These are phyloP conservation scores for Ceriops decandra DNA, from an alignment of 345 rosid genomes.

Conservation along the genomic window DNA sequence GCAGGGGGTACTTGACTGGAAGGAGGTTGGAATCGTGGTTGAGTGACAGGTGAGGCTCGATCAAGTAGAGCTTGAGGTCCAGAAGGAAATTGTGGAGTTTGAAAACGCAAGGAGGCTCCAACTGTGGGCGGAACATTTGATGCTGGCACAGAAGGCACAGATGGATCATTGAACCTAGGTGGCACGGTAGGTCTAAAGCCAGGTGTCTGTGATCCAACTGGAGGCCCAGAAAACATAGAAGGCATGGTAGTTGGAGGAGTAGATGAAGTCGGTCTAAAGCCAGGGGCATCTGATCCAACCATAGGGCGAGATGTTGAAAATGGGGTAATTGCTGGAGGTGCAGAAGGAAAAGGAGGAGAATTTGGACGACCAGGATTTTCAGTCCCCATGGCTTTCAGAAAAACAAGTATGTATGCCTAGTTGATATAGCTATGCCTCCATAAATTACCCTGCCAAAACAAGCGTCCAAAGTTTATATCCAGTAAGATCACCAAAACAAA, in stretches of 20 bases:
- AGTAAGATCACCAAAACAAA: too few relatives aligned
- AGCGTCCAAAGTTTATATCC: neutral
- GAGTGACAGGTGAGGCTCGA: slow-evolving; percentile 44
- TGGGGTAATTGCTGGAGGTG: slow-evolving; percentile 52
- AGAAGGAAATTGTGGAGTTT: slow-evolving; percentile 51
- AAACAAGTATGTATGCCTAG: slow-evolving; percentile 2
- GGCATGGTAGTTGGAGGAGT: slow-evolving; percentile 42
- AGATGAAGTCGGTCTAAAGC: slow-evolving; percentile 50
- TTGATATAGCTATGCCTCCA: slow-evolving; percentile 28
- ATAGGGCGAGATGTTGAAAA: slow-evolving; percentile 54
- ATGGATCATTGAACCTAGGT: slow-evolving; percentile 34
- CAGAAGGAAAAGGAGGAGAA: slow-evolving; percentile 63
- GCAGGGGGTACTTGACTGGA: slow-evolving; percentile 44
- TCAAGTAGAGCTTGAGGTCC: slow-evolving; percentile 42
- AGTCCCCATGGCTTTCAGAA: slow-evolving; percentile 48
- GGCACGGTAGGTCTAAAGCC: slow-evolving; percentile 48
- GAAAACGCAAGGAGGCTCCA: slow-evolving; percentile 49
- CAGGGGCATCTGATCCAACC: slow-evolving; percentile 41
- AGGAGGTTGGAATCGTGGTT: slow-evolving; percentile 50
- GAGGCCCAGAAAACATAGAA: slow-evolving; percentile 40
- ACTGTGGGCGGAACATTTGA: slow-evolving; percentile 48
- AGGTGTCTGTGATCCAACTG: slow-evolving; percentile 35
- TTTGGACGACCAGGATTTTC: slow-evolving; percentile 63
- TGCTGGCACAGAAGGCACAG: slow-evolving; percentile 43
- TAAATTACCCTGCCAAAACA: slow-evolving; percentile 37